Evolutionary conservation across 305 asterid species (phyloP), one percentile per base, ranked within the genome.

Genomic region (Fraxinus greggii): DNA sequence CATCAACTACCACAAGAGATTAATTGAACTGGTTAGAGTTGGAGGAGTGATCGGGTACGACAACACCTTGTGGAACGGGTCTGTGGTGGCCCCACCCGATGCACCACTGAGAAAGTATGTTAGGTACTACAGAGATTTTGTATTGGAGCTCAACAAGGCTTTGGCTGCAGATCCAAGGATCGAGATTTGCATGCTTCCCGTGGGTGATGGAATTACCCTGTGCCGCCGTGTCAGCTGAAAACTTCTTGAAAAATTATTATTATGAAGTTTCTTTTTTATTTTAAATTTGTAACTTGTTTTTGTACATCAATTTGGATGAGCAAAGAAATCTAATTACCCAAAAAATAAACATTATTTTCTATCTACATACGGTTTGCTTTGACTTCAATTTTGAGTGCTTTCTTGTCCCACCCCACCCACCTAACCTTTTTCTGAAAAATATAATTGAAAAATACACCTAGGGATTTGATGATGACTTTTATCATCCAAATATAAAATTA

Each of bases 121-220:
- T 3, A 81, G 90, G 87, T 89, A 90, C 70, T 90, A 90, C 42
- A 84, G 97, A 76, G 96, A 92, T 74, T 92, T 89, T 0, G 93
- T 94, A 63, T 26, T 94, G 89, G 97, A 91, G 85, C 91, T 92
- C 28, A 92, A 94, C 90, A 92, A 92, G 89, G 92, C 93, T 5
- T 90, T 94, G 9, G 97, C 97, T 1, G 98, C 88, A 26, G 98
- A 94, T 87, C 93, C 92, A 23, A 93, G 98, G 90, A 86, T 94
- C 29, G 98, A 94, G 91, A 92, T 94, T 63, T 94, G 97, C 73
- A 95, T 93, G 90, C 92, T 94, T 21, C 97, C 98, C 0, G 93
- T 94, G 5, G 98, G 98, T 9, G 98, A 94, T 83, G 98, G 98
- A 24, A 92, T 94, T 40, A 94, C 98, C 85, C 80, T 94, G 79